Conservation (phyloP, 2,329 filamentous ascomycete species). For the Uncinocarpus reesii region DNA sequence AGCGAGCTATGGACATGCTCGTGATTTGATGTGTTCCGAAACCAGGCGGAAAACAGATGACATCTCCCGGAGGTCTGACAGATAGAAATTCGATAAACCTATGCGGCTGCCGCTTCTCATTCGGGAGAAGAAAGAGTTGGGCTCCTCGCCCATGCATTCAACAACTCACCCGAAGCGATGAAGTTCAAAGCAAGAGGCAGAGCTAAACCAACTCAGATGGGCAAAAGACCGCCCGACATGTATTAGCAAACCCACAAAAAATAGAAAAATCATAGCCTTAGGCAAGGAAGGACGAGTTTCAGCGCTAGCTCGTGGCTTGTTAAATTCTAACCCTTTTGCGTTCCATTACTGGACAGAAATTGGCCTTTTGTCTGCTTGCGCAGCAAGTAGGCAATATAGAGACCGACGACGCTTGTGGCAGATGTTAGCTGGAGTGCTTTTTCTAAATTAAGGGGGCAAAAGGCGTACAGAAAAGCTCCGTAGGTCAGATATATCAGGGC, state of each 20-base stretch:
- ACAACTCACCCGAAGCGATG: conserved; percentile 78
- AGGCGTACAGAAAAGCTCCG: conserved; percentile 61
- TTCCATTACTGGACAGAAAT: conserved; percentile 66
- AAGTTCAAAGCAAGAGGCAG: conserved; percentile 77
- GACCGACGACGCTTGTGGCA: conserved; percentile 50
- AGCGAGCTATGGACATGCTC: too few species aligned
- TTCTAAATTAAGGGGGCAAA: conserved; percentile 6
- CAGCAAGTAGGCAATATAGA: conserved; percentile 46
- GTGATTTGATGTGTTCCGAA: too few species aligned
- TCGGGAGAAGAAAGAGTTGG: conserved; percentile 16
- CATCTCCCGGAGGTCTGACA: neutral
- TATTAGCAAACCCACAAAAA: conserved; percentile 3
- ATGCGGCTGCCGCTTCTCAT: conserved; percentile 51
- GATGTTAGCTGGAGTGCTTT: conserved; percentile 4
- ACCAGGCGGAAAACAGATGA: too few species aligned
- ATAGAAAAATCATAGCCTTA: neutral
- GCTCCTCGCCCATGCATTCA: conserved; percentile 27
- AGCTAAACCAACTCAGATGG: conserved; percentile 41
- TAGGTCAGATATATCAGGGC: conserved; percentile 75
- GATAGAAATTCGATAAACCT: neutral
- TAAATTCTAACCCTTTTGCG: conserved; percentile 63
- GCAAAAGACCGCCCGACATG: conserved; percentile 1
- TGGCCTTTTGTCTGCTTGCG: conserved; percentile 57
- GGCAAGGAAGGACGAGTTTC: neutral
- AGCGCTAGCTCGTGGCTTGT: neutral